Percentiles rank a stretch among this genome's conserved stretches.
These are phyloP conservation scores for Trifolium pratense DNA, from an alignment of 306 rosid genomes.

Conservation along the genomic window DNA sequence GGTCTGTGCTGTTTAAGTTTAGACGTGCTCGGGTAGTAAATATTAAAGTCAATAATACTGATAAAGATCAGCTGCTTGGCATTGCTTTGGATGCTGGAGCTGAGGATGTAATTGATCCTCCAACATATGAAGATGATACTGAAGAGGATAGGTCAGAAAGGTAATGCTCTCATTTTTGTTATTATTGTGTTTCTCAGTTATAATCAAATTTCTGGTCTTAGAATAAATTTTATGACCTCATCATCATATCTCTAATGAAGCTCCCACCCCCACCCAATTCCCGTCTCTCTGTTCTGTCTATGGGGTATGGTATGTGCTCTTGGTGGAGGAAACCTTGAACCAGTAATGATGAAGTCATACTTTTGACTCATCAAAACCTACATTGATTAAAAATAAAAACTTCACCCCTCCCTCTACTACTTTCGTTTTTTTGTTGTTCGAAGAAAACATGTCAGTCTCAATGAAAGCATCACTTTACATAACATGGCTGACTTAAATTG, in stretches of 20 bases:
- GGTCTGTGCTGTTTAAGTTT: conserved; percentile 87
- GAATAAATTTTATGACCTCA: conserved; percentile 7
- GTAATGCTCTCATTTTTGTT: conserved; percentile 45
- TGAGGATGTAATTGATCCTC: conserved; percentile 91
- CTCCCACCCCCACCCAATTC: not conserved
- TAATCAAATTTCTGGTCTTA: conserved; percentile 23
- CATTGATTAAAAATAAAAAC: not conserved
- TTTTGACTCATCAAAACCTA: conserved; percentile 33
- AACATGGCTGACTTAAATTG: not conserved
- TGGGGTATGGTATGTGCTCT: conserved; percentile 27
- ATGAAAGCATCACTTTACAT: not conserved
- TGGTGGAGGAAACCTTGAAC: not conserved
- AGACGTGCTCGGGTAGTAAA: conserved; percentile 78
- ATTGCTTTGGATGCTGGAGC: conserved; percentile 89
- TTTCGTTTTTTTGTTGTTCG: not conserved
- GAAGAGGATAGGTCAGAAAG: conserved; percentile 81
- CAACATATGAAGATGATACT: conserved; percentile 75
- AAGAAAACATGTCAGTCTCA: not conserved
- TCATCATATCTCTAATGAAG: conserved; percentile 26
- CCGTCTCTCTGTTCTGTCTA: conserved; percentile 27
- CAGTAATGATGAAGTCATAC: conserved; percentile 22
- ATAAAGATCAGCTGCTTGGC: conserved; percentile 79
- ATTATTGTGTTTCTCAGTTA: conserved; percentile 20
- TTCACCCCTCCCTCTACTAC: not conserved
- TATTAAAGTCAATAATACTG: conserved; percentile 67